A percentile compares a stretch with the other conserved stretches of the same genome.
These are phyloP conservation scores for Hyphopichia khmerensis DNA, from an alignment of 1,139 yeast genomes.

Conservation along the genomic window DNA sequence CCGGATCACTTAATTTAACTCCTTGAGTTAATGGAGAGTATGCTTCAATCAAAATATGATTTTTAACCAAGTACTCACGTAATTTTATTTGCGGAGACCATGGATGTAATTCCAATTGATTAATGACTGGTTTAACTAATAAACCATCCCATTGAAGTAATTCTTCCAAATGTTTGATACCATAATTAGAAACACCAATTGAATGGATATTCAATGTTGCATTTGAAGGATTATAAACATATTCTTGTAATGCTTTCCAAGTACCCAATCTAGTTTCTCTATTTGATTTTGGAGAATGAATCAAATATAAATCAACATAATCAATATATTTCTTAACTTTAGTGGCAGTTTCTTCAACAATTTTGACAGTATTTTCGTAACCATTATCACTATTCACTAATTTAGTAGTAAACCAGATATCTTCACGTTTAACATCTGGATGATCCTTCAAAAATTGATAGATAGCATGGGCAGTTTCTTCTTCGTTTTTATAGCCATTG, in stretches of 20 bases:
- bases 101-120: slow-evolving; percentile 49
- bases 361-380: slow-evolving; percentile 54
- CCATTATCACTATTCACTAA: slow-evolving; percentile 60
- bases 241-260: slow-evolving; percentile 43
- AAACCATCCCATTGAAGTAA: slow-evolving; percentile 34
- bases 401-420: slow-evolving; percentile 54
- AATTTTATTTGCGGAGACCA: slow-evolving; percentile 42
- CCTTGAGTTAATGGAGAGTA: slow-evolving; percentile 75
- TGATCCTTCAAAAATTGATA: slow-evolving; percentile 43
- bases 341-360: slow-evolving; percentile 39
- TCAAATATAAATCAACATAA: slow-evolving; percentile 45
- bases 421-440: slow-evolving; percentile 28
- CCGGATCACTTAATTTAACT: slow-evolving; percentile 50
- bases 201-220: slow-evolving; percentile 28
- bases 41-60: slow-evolving; percentile 58
- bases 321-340: slow-evolving; percentile 36
- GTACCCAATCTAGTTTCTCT: slow-evolving; percentile 34
- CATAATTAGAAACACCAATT: slow-evolving; percentile 46
- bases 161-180: slow-evolving; percentile 35
- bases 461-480: slow-evolving; percentile 34
- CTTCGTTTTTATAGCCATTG: slow-evolving; percentile 54
- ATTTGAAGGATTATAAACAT: slow-evolving; percentile 25
- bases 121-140: slow-evolving; percentile 37
- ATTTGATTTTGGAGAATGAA: slow-evolving; percentile 34
- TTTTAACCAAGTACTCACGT: slow-evolving; percentile 32